Conservation (phyloP, 2,329 filamentous ascomycete species). For the Sporothrix globosa region DNA sequence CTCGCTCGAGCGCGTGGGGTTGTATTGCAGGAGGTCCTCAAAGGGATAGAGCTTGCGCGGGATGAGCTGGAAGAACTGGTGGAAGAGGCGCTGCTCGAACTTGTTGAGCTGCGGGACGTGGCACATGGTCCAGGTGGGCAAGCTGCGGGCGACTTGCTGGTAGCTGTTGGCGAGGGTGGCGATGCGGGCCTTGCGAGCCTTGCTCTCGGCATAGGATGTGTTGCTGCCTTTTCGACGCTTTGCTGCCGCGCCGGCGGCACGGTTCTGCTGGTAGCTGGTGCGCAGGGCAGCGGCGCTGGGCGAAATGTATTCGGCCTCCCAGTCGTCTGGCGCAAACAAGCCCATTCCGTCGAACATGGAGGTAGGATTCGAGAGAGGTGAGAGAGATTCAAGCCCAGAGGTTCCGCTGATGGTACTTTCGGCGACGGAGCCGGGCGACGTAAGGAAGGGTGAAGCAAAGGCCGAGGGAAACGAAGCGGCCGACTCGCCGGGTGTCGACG, state of each 20-base stretch:
- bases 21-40: slow-evolving; percentile 43
- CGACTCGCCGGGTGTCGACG: slow-evolving; percentile 4
- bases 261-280: slow-evolving; percentile 5
- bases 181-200: slow-evolving; percentile 24
- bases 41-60: slow-evolving; percentile 44
- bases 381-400: slow-evolving; percentile 16
- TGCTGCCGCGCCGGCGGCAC: slow-evolving; percentile 1
- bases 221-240: not conserved
- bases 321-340: slow-evolving; percentile 28
- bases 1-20: slow-evolving; percentile 39
- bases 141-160: slow-evolving; percentile 32
- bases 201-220: slow-evolving; percentile 16
- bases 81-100: slow-evolving; percentile 40
- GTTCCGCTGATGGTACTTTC: slow-evolving; percentile 21
- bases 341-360: slow-evolving; percentile 10
- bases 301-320: slow-evolving; percentile 28
- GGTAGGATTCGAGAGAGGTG: not conserved
- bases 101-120: slow-evolving; percentile 36
- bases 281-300: slow-evolving; percentile 19
- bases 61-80: slow-evolving; percentile 40
- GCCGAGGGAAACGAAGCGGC: slow-evolving; percentile 9
- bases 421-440: slow-evolving; percentile 24
- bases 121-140: slow-evolving; percentile 34
- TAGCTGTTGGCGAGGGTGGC: slow-evolving; percentile 23
- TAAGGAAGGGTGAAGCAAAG: slow-evolving; percentile 22